Conservation (phyloP, 2,329 filamentous ascomycete species). For the Falciphora oryzae region DNA sequence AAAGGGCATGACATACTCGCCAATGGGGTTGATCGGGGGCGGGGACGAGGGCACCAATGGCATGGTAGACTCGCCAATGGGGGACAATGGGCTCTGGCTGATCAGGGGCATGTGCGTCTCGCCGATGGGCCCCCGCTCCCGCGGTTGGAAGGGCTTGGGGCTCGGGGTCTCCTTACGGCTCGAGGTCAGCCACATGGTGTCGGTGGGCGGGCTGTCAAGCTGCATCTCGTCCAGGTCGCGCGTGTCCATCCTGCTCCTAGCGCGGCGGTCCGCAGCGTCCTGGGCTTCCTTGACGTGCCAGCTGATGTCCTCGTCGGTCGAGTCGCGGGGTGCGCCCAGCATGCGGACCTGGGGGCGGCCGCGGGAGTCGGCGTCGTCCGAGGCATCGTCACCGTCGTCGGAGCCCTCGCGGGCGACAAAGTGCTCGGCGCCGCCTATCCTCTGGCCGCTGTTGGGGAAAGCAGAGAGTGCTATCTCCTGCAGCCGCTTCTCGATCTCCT, state of each 20-base stretch:
- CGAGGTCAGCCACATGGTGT: conserved; percentile 29
- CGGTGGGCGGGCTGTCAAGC: conserved; percentile 29
- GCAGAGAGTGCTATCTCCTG: conserved; percentile 71
- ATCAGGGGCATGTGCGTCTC: conserved; percentile 27
- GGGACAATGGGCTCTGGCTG: conserved; percentile 22
- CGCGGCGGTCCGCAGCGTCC: conserved; percentile 10
- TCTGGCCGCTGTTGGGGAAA: conserved; percentile 66
- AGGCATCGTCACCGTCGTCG: conserved; percentile 41
- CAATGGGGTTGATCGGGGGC: conserved; percentile 22
- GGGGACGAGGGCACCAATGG: conserved; percentile 13
- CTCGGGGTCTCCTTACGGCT: conserved; percentile 18
- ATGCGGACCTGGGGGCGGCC: conserved; percentile 8
- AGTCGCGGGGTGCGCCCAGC: conserved; percentile 36
- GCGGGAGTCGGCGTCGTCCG: conserved; percentile 22
- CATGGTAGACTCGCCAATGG: conserved; percentile 25
- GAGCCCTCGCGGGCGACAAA: conserved; percentile 63
- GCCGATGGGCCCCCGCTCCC: conserved; percentile 21
- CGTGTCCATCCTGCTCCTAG: conserved; percentile 15
- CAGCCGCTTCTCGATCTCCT: conserved; percentile 73
- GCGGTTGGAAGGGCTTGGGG: conserved; percentile 13
- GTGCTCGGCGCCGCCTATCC: conserved; percentile 65
- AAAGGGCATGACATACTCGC: conserved; percentile 27
- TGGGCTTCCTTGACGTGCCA: conserved; percentile 82
- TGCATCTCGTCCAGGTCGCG: conserved; percentile 28
- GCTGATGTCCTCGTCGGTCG: conserved; percentile 53